Base-by-base conservation (phyloP, 2,329 filamentous ascomycete genomes). In the Pseudofabraea citricarpa region DNA sequence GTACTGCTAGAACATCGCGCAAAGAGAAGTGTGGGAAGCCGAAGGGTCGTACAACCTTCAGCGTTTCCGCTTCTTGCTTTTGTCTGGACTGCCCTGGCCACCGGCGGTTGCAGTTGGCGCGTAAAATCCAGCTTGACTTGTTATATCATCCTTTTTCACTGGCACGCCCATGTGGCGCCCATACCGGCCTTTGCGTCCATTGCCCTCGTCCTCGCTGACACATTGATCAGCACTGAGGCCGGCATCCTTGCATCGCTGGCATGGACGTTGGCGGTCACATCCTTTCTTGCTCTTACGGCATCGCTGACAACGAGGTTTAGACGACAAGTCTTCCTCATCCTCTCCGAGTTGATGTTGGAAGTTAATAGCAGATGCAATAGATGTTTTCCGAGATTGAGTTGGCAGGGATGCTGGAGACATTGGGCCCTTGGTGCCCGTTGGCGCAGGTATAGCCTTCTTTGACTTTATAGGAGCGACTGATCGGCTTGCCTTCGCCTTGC, bases 201-300 rank as follows among this genome's bases (percentile, higher is more conserved):
- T 97, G 52, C 90, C 90, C 67, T 98, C 93, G 57, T 98, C 93
- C 66, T 98, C 93, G 65, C 90, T 96, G 66, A 98, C 81, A 66
- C 93, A 98, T 52, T 91, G 88, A 55, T 97, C 93, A 47, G 89
- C 82, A 45, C 87, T 86, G 56, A 98, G 88, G 16, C 93, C 93
- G 33, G 93, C 93, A 68, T 98, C 93, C 64, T 90, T 89, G 79
- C 93, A 98, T 51, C 93, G 82, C 44, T 90, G 88, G 61, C 93
- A 98, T 21, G 93, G 93, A 29, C 93, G 84, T 68, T 97, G 93
- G 46, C 93, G 85, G 70, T 98, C 93, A 63, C 93, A 98, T 10
- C 93, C 93, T 70, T 98, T 98, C 76, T 98, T 98, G 71, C 91
- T 97, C 79, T 98, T 98, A 59, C 93, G 86, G 74, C 93, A 98